Evolutionary conservation across 1,284 basidiomycete species (phyloP), one percentile per base, ranked within the genome.

Genomic region (Melanopsichium pennsylvanicum): DNA sequence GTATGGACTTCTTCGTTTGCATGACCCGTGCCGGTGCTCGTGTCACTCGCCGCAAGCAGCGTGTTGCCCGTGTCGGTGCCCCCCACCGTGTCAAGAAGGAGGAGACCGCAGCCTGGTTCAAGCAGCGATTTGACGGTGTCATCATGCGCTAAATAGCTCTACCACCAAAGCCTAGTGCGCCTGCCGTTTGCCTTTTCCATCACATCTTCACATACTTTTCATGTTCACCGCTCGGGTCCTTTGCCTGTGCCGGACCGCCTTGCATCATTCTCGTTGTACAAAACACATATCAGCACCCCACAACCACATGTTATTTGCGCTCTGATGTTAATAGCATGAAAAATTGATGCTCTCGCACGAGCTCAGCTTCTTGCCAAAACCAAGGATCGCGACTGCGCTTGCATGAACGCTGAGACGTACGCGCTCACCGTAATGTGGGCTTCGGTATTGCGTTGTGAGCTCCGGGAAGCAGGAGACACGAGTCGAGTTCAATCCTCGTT

Each of bases 21-120:
- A 97, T 98, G 94, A 92, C 92, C 77, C 89, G 96, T 80, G 93
- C 95, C 56, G 95, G 95, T 80, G 88, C 86, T 80, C 91, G 95
- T 75, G 92, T 98, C 49, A 88, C 94, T 75, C 88, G 88, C 85
- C 87, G 94, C 85, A 97, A 92, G 87, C 88, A 91, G 84, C 90
- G 89, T 85, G 90, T 87, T 85, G 87, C 91, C 61, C 87, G 90
- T 55, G 85, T 98, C 82, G 95, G 96, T 56, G 90, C 88, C 84
- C 83, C 86, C 68, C 95, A 98, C 86, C 88, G 80, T 51, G 81
- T 83, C 63, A 81, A 77, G 72, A 81, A 79, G 75, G 81, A 82
- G 63, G 80, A 83, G 73, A 94, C 93, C 72, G 90, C 93, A 87
- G 85, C 89, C 68, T 97, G 94, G 94, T 97, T 94, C 92, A 97